Percentiles rank a stretch among this genome's conserved stretches.
Evolutionary conservation across 2,329 filamentous ascomycete genomes (phyloP).

Genomic region (Coleophoma cylindrospora): DNA sequence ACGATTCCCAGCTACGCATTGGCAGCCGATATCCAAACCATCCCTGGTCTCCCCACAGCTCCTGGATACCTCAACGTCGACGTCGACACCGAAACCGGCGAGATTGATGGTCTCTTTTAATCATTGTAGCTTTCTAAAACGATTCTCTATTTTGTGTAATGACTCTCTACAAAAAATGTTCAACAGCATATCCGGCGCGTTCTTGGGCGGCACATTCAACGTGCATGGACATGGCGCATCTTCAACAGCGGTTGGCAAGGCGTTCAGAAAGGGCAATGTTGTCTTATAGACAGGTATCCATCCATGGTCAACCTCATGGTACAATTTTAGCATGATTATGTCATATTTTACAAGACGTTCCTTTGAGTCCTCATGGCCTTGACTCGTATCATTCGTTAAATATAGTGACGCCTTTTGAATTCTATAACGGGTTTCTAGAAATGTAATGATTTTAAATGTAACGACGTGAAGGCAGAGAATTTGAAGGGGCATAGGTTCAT

Average conservation of each 20-base stretch:
- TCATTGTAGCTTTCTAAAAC: background rate
- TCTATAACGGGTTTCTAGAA: too few relatives aligned
- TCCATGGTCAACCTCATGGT: background rate
- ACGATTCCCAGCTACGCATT: slow-evolving; percentile 67
- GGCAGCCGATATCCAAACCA: slow-evolving; percentile 96
- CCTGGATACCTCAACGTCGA: slow-evolving; percentile 96
- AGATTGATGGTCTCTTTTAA: slow-evolving; percentile 90
- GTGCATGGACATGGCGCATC: slow-evolving; percentile 10
- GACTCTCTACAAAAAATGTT: slow-evolving; percentile 7
- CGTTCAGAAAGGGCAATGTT: slow-evolving; percentile 8
- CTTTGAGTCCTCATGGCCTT: too few relatives aligned
- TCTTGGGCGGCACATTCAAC: slow-evolving; percentile 16
- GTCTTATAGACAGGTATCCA: background rate
- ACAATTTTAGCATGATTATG: too few relatives aligned
- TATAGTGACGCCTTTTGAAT: too few relatives aligned
- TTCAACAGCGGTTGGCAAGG: slow-evolving; percentile 15
- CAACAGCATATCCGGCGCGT: slow-evolving; percentile 12
- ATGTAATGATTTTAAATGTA: too few relatives aligned
- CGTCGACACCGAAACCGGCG: slow-evolving; percentile 73
- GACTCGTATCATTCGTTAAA: too few relatives aligned
- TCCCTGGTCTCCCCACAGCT: slow-evolving; percentile 89
- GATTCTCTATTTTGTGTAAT: slow-evolving; percentile 1
- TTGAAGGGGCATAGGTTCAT: too few relatives aligned
- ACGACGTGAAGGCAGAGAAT: too few relatives aligned
- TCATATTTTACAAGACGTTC: too few relatives aligned